phyloP scores from a whole-genome alignment of 176 grass and related monocot genomes.

The Avena insularis region DNA sequence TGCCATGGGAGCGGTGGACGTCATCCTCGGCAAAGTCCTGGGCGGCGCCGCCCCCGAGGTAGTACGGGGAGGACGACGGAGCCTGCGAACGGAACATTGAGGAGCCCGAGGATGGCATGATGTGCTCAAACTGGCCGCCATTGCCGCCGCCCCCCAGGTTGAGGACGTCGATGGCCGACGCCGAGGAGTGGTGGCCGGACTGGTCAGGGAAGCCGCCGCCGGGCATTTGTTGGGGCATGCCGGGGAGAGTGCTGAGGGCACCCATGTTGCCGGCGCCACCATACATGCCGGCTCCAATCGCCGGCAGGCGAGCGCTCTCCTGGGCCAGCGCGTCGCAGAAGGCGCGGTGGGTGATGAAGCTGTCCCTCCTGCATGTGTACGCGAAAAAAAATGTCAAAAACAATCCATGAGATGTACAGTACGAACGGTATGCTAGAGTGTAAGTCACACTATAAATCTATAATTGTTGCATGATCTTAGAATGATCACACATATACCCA shows the following conservation, averaged over 20 bases:
- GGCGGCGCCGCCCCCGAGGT: constrained; percentile 41
- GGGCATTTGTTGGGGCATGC: constrained; percentile 44
- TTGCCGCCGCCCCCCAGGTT: constrained; percentile 42
- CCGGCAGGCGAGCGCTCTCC: constrained; percentile 69
- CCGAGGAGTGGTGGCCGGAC: constrained; percentile 41
- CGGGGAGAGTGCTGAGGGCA: constrained; percentile 50
- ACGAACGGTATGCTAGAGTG: not conserved
- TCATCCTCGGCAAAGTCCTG: constrained; percentile 69
- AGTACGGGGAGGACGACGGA: constrained; percentile 47
- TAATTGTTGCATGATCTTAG: not conserved
- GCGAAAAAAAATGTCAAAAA: not conserved
- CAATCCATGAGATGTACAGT: not conserved
- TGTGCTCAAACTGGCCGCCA: constrained; percentile 51
- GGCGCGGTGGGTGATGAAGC: constrained; percentile 98
- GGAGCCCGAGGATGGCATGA: constrained; percentile 48
- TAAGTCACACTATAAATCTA: not conserved
- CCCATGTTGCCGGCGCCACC: constrained; percentile 56
- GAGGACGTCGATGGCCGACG: constrained; percentile 57
- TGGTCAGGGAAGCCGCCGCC: constrained; percentile 50
- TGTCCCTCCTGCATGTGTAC: constrained; percentile 75
- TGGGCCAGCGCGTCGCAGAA: constrained; percentile 97
- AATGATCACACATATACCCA: not conserved
- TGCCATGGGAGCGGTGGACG: constrained; percentile 47
- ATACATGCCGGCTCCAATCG: constrained; percentile 60
- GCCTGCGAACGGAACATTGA: constrained; percentile 50